phyloP scores from a whole-genome alignment of 1,139 yeast species.

The Saccharomyces hybrid region DNA sequence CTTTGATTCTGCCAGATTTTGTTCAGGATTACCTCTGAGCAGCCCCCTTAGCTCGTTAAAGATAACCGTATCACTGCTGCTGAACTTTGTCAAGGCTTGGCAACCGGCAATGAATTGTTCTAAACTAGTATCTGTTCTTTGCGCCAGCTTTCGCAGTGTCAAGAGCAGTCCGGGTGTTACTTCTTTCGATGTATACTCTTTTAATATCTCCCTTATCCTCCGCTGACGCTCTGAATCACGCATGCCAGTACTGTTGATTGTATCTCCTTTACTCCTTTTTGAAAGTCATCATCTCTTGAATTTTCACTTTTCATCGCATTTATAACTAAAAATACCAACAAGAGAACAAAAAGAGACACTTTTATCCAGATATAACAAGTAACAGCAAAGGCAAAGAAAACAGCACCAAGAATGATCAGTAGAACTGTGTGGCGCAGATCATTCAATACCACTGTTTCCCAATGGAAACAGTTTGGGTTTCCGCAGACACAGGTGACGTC shows the following conservation, averaged over 20 bases:
- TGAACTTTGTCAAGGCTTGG: background rate
- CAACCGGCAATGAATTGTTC: background rate
- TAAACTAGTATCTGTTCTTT: background rate
- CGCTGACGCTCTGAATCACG: background rate
- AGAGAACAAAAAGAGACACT: background rate
- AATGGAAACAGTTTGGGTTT: background rate
- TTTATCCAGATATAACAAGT: background rate
- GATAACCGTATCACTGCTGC: background rate
- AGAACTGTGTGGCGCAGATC: background rate
- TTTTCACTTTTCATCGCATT: background rate
- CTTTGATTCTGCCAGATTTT: background rate
- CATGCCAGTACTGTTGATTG: background rate
- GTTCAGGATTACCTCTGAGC: background rate
- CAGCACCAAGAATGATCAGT: background rate
- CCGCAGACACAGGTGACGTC: slow-evolving; percentile 12
- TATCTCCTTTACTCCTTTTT: background rate
- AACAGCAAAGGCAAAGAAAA: background rate
- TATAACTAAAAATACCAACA: background rate
- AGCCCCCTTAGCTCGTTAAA: background rate
- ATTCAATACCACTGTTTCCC: background rate
- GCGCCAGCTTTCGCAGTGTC: background rate
- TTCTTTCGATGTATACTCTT: background rate
- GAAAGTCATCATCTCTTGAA: background rate
- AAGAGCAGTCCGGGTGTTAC: background rate
- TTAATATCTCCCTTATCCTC: background rate